Conservation (phyloP, 2,329 filamentous ascomycete genomes). For the Lanzia echinophila region DNA sequence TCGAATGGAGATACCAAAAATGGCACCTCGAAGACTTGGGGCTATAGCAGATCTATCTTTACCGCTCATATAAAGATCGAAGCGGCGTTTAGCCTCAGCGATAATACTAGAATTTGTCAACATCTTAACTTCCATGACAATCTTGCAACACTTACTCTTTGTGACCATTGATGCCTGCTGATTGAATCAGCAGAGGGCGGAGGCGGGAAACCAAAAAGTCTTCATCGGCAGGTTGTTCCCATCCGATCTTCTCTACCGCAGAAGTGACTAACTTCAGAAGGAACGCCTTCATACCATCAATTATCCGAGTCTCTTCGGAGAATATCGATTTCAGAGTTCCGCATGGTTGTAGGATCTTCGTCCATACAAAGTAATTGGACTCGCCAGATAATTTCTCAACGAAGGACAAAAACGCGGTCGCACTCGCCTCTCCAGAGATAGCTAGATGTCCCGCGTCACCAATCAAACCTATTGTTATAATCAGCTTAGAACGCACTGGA, state of each 20-base stretch:
- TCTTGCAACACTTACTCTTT: slow-evolving; percentile 50
- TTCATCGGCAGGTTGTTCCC: slow-evolving; percentile 73
- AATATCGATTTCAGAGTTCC: slow-evolving; percentile 79
- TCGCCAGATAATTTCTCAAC: slow-evolving; percentile 79
- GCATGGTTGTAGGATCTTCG: slow-evolving; percentile 72
- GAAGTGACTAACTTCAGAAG: slow-evolving; percentile 68
- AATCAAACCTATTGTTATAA: slow-evolving; percentile 46
- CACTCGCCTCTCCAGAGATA: slow-evolving; percentile 77
- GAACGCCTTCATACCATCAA: slow-evolving; percentile 70
- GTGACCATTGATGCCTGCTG: slow-evolving; percentile 72
- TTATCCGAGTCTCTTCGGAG: slow-evolving; percentile 64
- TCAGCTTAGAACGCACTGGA: background rate
- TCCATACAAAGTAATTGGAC: slow-evolving; percentile 82
- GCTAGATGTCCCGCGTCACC: slow-evolving; percentile 87
- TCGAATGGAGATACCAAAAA: slow-evolving; percentile 74
- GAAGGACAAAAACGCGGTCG: slow-evolving; percentile 74
- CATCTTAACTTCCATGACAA: background rate
- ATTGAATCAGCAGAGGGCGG: slow-evolving; percentile 71
- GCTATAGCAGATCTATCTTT: slow-evolving; percentile 62
- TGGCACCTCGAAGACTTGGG: slow-evolving; percentile 70
- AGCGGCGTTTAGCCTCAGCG: slow-evolving; percentile 69
- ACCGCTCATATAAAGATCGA: slow-evolving; percentile 68
- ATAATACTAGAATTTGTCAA: slow-evolving; percentile 45
- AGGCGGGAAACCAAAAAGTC: slow-evolving; percentile 77
- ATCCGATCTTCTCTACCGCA: slow-evolving; percentile 74